A percentile compares a stretch with the other conserved stretches of the same genome.
phyloP scores from a whole-genome alignment of 169 alveolate genomes.

The Amoebophrya sp. region DNA sequence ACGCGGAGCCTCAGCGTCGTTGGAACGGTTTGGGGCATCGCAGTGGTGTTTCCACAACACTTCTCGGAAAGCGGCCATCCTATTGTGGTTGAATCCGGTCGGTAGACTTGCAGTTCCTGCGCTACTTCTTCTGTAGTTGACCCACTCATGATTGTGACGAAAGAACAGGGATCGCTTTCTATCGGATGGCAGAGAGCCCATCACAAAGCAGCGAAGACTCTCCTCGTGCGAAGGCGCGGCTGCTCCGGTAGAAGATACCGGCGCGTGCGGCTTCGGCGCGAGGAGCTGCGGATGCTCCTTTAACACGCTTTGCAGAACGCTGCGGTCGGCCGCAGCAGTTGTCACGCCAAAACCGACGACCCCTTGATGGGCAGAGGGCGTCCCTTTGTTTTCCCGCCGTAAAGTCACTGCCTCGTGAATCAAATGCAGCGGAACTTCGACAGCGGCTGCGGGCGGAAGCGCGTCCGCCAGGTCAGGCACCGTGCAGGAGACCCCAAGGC shows the following conservation, averaged over 20 bases:
- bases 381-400: not conserved
- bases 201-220: not conserved
- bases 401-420: not conserved
- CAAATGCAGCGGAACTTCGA: not conserved
- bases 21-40: no score
- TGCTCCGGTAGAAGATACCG: no score
- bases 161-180: not conserved
- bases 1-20: no score
- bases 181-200: not conserved
- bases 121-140: not conserved
- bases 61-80: no score
- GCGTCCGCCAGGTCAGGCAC: not conserved
- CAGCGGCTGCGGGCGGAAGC: not conserved
- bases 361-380: not conserved
- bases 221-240: no score
- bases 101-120: no score
- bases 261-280: no score
- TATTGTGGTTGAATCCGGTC: no score
- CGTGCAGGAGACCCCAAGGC: not conserved
- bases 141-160: not conserved
- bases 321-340: not conserved
- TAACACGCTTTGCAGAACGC: not conserved
- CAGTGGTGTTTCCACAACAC: no score
- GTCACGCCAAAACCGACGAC: not conserved
- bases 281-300: not conserved